Evolutionary conservation across 495 filamentous ascomycete species (phyloP), one percentile per base, ranked within the genome.

Genomic region (Tricharina praecox): DNA sequence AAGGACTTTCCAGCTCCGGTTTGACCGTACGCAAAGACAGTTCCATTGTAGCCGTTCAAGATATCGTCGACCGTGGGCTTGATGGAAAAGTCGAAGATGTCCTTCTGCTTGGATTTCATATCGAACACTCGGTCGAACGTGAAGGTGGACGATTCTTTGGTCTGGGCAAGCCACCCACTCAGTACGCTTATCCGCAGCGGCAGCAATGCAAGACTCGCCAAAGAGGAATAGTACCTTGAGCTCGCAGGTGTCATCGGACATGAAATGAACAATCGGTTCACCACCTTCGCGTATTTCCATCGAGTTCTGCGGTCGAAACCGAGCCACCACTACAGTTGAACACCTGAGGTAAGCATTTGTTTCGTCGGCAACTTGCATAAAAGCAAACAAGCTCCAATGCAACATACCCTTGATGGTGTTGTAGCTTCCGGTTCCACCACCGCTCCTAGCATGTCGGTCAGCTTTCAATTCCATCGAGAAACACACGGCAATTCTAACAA

Each of bases 1-100:
- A 87, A 96, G 13, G 90, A 96, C 68, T 97, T 97, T 65, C 90
- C 90, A 3, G 92, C 87, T 63, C 90, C 90, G 0, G 90, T 97
- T 70, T 97, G 90, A 62, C 90, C 90, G 62, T 97, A 97, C 52
- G 90, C 90, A 62, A 97, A 96, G 43, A 97, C 90, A 25, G 92
- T 96, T 62, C 90, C 90, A 68, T 97, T 97, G 74, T 97, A 97
- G 51, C 90, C 90, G 65, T 94, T 92, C 42, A 97, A 72, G 53
- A 97, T 93, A 62, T 97, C 90, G 65, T 96, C 90, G 53, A 97
- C 92, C 3, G 90, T 97, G 5, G 82, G 71, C 44, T 81, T 80
- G 63, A 97, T 96, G 19, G 92, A 96, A 70, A 85, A 97, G 61
- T 95, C 80, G 68, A 97, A 97, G 54, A 97, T 81, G 66, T 96